Percentiles rank a stretch among this genome's conserved stretches.
These are phyloP conservation scores for Podospora comata DNA, from an alignment of 495 filamentous ascomycete species.

Conservation along the genomic window DNA sequence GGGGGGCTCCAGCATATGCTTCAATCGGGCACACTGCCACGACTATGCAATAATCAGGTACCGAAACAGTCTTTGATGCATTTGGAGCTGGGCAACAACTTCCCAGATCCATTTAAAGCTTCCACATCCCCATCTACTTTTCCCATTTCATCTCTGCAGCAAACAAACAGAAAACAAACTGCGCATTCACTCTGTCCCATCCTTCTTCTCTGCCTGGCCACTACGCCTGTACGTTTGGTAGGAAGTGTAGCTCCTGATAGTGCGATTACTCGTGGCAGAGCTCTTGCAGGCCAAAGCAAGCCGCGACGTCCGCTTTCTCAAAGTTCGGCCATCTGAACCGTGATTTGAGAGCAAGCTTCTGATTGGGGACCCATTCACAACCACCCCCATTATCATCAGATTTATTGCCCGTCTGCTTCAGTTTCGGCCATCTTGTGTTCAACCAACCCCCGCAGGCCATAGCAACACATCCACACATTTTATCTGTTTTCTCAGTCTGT, in stretches of 20 bases:
- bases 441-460: background rate
- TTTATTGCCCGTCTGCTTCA: background rate
- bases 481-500: background rate
- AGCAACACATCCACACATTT: background rate
- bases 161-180: constrained; percentile 20
- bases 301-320: background rate
- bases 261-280: constrained; percentile 2
- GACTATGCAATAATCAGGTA: constrained; percentile 9
- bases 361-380: constrained; percentile 4
- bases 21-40: constrained; percentile 3
- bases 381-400: background rate
- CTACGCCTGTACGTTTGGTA: background rate
- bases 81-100: constrained; percentile 7
- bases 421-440: background rate
- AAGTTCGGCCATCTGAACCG: constrained; percentile 9
- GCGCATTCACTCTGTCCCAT: constrained; percentile 13
- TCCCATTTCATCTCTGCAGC: constrained; percentile 13
- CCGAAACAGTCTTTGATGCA: constrained; percentile 19
- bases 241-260: background rate
- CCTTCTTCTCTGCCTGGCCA: background rate
- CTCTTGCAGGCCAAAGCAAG: constrained; percentile 4
- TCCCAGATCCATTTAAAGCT: constrained; percentile 22
- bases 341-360: constrained; percentile 16
- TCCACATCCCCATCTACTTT: constrained; percentile 6
- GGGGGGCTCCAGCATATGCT: background rate